phyloP scores from a whole-genome alignment of 2,329 filamentous ascomycete species.

The Colletotrichum paranaense region DNA sequence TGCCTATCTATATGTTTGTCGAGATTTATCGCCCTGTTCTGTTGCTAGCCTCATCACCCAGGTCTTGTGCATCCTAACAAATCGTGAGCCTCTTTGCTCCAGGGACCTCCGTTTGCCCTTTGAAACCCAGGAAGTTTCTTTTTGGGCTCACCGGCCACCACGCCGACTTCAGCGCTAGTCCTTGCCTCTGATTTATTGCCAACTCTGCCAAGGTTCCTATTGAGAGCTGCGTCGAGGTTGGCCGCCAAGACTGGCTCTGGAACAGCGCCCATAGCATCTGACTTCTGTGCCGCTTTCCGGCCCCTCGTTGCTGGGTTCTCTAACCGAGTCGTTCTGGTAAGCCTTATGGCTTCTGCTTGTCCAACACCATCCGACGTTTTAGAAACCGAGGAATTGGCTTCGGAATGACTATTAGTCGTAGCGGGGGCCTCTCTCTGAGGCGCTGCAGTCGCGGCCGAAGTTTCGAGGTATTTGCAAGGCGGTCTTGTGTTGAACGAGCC shows the following conservation, averaged over 20 bases:
- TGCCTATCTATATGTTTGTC: background rate
- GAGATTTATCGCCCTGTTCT: background rate
- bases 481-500: conserved; percentile 44
- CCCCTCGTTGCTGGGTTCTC: conserved; percentile 63
- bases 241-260: conserved; percentile 54
- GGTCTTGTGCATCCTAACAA: conserved; percentile 72
- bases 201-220: background rate
- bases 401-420: background rate
- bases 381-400: background rate
- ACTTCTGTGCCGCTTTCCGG: conserved; percentile 62
- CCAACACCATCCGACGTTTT: background rate
- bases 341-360: background rate
- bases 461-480: background rate
- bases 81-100: conserved; percentile 77
- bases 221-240: background rate
- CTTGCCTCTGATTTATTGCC: background rate
- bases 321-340: background rate
- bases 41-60: conserved; percentile 33
- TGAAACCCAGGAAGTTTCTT: conserved; percentile 55
- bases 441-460: background rate
- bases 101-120: conserved; percentile 69
- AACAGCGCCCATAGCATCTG: conserved; percentile 61
- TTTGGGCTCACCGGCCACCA: background rate
- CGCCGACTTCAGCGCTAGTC: background rate
- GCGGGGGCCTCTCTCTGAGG: background rate